phyloP scores from a whole-genome alignment of 768 basidiomycete genomes.

The Clitopilus hobsonii region DNA sequence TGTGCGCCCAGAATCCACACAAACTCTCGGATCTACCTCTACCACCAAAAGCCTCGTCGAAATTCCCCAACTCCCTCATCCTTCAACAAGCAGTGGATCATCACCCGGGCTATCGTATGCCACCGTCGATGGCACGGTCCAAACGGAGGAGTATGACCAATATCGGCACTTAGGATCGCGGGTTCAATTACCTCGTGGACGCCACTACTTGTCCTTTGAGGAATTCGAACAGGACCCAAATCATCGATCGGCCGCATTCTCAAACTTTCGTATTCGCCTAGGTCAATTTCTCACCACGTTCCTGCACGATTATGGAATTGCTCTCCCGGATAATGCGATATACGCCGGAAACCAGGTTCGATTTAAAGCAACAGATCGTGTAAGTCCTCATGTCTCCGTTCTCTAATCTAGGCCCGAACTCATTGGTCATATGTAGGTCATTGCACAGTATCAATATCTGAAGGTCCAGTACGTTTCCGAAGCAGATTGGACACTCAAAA shows the following conservation, averaged over 20 bases:
- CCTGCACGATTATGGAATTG: not conserved
- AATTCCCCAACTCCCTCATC: no score
- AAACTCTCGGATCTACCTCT: not conserved
- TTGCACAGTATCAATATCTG: constrained; percentile 18
- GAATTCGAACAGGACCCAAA: not conserved
- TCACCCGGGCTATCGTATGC: not conserved
- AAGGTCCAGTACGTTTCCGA: constrained; percentile 21
- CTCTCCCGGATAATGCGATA: no score
- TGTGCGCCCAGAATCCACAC: not conserved
- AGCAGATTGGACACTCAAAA: constrained; percentile 20
- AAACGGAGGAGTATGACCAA: constrained; percentile 7
- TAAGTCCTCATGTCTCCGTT: not conserved
- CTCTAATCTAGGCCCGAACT: not conserved
- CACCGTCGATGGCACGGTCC: not conserved
- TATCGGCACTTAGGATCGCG: constrained; percentile 3
- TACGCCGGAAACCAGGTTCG: not conserved
- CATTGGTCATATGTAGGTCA: constrained; percentile 7
- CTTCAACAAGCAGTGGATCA: no score
- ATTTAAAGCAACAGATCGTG: constrained; percentile 1
- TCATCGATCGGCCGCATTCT: constrained; percentile 3
- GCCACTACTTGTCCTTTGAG: not conserved
- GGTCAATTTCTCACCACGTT: constrained; percentile 2
- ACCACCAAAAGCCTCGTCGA: not conserved
- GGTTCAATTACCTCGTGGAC: not conserved
- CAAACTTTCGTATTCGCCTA: constrained; percentile 5